A percentile compares a stretch with the other conserved stretches of the same genome.
Conservation (phyloP, 495 filamentous ascomycete genomes). For the Aspergillus steynii region DNA sequence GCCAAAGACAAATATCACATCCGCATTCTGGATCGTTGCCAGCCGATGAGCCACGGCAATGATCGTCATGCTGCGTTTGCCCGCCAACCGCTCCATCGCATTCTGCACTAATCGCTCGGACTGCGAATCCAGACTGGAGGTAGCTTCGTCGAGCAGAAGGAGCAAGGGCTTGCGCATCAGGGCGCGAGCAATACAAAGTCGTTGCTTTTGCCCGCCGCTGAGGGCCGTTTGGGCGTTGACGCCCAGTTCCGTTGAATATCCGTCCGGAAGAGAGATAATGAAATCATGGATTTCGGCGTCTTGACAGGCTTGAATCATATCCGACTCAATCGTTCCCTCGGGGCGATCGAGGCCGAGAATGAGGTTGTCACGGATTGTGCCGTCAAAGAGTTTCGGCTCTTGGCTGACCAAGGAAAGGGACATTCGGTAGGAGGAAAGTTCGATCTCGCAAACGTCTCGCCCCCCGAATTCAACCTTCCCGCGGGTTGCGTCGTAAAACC, state of each 20-base stretch:
- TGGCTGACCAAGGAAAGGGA: slow-evolving; percentile 60
- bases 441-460: slow-evolving; percentile 47
- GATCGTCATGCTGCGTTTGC: slow-evolving; percentile 55
- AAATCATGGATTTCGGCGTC: slow-evolving; percentile 66
- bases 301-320: slow-evolving; percentile 54
- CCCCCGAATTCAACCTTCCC: slow-evolving; percentile 57
- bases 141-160: slow-evolving; percentile 73
- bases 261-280: slow-evolving; percentile 57
- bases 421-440: slow-evolving; percentile 43
- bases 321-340: slow-evolving; percentile 41
- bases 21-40: slow-evolving; percentile 66
- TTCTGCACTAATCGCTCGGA: slow-evolving; percentile 66
- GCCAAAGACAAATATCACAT: slow-evolving; percentile 68
- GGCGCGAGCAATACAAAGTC: slow-evolving; percentile 68
- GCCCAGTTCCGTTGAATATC: slow-evolving; percentile 52
- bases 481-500: slow-evolving; percentile 58
- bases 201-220: slow-evolving; percentile 70
- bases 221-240: slow-evolving; percentile 52
- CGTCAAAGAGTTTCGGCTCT: slow-evolving; percentile 60
- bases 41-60: slow-evolving; percentile 72
- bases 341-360: slow-evolving; percentile 37
- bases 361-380: slow-evolving; percentile 61
- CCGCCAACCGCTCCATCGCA: slow-evolving; percentile 60
- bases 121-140: slow-evolving; percentile 65
- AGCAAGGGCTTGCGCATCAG: slow-evolving; percentile 64